Percentiles rank a stretch among this genome's conserved stretches.
Evolutionary conservation across 371 early-diverging fungal genomes (phyloP).

Genomic region (Mucor piriformis): DNA sequence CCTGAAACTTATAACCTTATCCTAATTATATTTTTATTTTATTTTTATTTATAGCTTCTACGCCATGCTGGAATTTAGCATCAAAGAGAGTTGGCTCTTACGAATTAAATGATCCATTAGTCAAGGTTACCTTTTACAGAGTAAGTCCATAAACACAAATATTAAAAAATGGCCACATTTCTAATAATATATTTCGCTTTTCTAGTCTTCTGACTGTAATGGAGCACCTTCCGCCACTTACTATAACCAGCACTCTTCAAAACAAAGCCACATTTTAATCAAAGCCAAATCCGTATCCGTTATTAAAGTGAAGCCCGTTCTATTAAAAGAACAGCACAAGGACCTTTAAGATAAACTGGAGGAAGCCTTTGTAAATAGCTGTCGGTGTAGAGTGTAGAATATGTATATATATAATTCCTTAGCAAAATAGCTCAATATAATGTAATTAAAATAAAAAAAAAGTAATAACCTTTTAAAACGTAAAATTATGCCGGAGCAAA

Average conservation of each 20-base stretch:
- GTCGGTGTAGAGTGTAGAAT: no score
- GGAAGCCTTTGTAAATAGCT: background rate
- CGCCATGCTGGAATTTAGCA: constrained; percentile 29
- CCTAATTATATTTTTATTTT: background rate
- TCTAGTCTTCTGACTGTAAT: constrained; percentile 27
- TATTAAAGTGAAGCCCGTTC: constrained; percentile 23
- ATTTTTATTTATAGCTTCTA: constrained; percentile 9
- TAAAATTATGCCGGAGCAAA: no score
- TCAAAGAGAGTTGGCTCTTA: constrained; percentile 31
- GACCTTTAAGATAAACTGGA: background rate
- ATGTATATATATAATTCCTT: no score
- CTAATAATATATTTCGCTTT: background rate
- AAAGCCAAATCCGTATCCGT: constrained; percentile 28
- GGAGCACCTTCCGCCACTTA: constrained; percentile 27
- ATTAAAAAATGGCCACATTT: background rate
- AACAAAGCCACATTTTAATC: constrained; percentile 23
- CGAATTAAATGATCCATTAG: constrained; percentile 32
- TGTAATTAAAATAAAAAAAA: no score
- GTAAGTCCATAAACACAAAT: constrained; percentile 7
- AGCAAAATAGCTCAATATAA: no score
- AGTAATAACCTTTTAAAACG: no score
- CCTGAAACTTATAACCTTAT: background rate
- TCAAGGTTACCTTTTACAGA: constrained; percentile 32
- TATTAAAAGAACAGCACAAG: constrained; percentile 12
- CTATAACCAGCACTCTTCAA: constrained; percentile 13